Conservation (phyloP, 2,329 filamentous ascomycete genomes). For the Talaromyces atroroseus region DNA sequence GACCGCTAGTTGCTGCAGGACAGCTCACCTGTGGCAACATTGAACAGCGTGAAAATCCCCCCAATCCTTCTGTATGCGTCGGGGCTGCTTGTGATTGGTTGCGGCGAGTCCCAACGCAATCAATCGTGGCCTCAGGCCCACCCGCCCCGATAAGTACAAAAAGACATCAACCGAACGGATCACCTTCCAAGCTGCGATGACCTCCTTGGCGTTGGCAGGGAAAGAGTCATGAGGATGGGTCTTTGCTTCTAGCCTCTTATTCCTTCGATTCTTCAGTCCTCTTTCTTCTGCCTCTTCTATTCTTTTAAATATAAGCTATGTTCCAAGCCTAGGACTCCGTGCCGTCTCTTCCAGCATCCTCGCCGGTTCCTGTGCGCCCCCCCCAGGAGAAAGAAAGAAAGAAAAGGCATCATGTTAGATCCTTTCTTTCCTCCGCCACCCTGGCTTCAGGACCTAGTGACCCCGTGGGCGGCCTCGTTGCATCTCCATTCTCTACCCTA, state of each 20-base stretch:
- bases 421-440: conserved; percentile 45
- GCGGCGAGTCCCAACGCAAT: neutral
- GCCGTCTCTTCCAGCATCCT: neutral
- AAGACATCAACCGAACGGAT: no score
- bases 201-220: no score
- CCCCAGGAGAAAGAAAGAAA: neutral
- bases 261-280: neutral
- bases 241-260: neutral
- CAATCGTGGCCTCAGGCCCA: neutral
- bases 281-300: neutral
- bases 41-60: neutral
- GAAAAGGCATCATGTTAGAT: conserved; percentile 36
- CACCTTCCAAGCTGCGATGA: neutral
- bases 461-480: conserved; percentile 49
- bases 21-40: no score
- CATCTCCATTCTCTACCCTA: conserved; percentile 52
- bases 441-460: conserved; percentile 44
- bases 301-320: neutral
- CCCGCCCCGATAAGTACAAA: neutral
- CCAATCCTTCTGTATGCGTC: neutral
- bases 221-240: neutral
- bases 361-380: neutral
- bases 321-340: neutral
- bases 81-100: neutral
- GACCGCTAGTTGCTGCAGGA: no score